Evolutionary conservation across 2,329 filamentous ascomycete species (phyloP).

Genomic region (Alternaria gaisen): DNA sequence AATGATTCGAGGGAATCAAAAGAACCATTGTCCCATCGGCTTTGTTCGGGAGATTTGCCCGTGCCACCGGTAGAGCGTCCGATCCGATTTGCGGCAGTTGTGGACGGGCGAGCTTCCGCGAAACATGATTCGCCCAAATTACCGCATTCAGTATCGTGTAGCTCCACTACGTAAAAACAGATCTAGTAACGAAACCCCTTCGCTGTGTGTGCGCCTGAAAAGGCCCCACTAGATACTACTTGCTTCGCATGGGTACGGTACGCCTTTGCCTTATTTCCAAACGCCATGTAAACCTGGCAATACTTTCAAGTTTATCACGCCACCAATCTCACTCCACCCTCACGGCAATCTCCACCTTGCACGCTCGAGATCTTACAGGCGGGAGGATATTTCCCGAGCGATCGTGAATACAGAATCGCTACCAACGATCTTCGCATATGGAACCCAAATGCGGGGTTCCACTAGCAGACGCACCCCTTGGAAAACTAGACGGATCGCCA

Average conservation of each 20-base stretch:
- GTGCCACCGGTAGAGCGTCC: conserved; percentile 10
- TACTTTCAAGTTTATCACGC: background rate
- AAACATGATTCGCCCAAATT: conserved; percentile 13
- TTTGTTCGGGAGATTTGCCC: conserved; percentile 8
- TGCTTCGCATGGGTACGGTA: background rate
- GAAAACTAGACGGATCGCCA: background rate
- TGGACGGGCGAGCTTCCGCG: background rate
- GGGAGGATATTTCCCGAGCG: conserved; percentile 4
- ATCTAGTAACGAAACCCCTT: background rate
- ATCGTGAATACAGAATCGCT: conserved; percentile 6
- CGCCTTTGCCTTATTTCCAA: background rate
- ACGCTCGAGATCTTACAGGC: conserved; percentile 2
- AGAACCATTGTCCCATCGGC: background rate
- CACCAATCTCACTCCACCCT: background rate
- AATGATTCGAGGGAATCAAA: background rate
- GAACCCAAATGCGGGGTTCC: conserved; percentile 7
- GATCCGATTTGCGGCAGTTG: conserved; percentile 11
- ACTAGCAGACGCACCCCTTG: conserved; percentile 5
- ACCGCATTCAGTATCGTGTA: conserved; percentile 1
- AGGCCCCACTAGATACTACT: background rate
- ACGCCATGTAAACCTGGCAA: conserved; percentile 1
- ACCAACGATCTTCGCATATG: conserved; percentile 9
- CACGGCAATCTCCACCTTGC: conserved; percentile 5
- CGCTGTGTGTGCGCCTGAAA: background rate
- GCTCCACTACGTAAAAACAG: background rate